Base-by-base conservation (phyloP, 192 early-diverging fungal genomes). In the Diversispora eburnea region DNA sequence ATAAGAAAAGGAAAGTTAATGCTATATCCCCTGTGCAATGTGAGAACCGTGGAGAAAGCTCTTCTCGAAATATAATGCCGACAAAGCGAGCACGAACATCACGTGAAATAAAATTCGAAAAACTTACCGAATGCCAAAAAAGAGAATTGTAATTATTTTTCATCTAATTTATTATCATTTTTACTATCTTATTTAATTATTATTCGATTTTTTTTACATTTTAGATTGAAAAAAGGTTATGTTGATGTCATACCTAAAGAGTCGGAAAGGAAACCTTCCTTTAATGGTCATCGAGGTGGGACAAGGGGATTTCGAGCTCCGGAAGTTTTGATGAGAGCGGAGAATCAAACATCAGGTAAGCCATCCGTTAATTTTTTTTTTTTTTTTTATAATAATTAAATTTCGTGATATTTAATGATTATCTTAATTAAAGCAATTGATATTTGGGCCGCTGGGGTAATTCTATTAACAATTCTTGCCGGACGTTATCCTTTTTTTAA, bases 241-340 rank as follows among this genome's bases (percentile, higher is more conserved):
- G 13, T 51, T 51, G 49, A 51, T 13, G 13, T 51, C 9, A 13
- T 12, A 12, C 49, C 49, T 12, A 51, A 51, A 51, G 49, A 13
- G 8, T 51, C 8, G 17, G 76, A 80, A 57, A 75, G 66, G 48
- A 91, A 94, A 45, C 91, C 89, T 4, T 75, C 79, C 8, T 68
- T 92, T 0, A 77, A 84, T 22, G 95, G 95, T 7, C 95, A 91
- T 74, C 87, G 96, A 9, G 94, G 93, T 1, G 96, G 96, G 12
- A 98, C 96, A 1, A 83, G 92, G 57, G 96, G 96, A 7, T 98
- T 95, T 71, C 86, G 96, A 13, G 93, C 96, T 6, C 96, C 96
- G 1, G 96, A 98, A 73, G 93, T 98, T 0, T 78, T 98, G 10
- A 82, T 98, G 33, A 93, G 92, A 67, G 87, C 93, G 5, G 64